A percentile compares a stretch with the other conserved stretches of the same genome.
phyloP scores from a whole-genome alignment of 1,284 basidiomycete genomes.

The Ustanciosporium gigantosporum region DNA sequence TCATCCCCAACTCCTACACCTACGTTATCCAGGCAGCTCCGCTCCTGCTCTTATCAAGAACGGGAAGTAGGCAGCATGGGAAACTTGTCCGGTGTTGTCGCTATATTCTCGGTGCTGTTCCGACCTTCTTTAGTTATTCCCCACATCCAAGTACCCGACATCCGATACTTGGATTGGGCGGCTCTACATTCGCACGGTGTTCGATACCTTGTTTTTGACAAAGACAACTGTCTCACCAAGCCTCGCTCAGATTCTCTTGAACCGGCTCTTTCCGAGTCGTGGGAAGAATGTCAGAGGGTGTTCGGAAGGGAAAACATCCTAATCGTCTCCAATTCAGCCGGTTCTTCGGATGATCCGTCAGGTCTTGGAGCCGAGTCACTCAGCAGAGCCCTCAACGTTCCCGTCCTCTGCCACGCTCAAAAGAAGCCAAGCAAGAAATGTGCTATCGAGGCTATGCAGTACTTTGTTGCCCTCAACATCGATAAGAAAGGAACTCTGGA shows the following conservation, averaged over 20 bases:
- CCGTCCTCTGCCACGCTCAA: constrained; percentile 76
- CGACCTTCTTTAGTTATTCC: constrained; percentile 77
- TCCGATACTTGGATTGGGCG: constrained; percentile 83
- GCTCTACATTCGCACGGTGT: constrained; percentile 77
- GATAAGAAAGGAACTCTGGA: constrained; percentile 48
- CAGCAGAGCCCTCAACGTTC: constrained; percentile 73
- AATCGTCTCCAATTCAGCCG: constrained; percentile 92
- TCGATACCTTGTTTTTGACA: constrained; percentile 87
- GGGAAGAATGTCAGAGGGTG: constrained; percentile 72
- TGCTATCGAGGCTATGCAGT: constrained; percentile 70
- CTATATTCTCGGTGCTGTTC: constrained; percentile 73
- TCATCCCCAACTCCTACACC: neutral
- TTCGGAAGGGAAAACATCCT: constrained; percentile 82
- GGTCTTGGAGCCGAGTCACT: constrained; percentile 87
- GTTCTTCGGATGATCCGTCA: constrained; percentile 77
- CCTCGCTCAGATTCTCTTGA: constrained; percentile 54
- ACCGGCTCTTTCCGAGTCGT: constrained; percentile 68
- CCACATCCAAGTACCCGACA: constrained; percentile 74
- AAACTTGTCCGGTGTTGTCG: constrained; percentile 76
- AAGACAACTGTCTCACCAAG: constrained; percentile 83
- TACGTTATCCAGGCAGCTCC: too few species aligned
- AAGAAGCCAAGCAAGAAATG: constrained; percentile 75
- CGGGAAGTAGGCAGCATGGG: constrained; percentile 11
- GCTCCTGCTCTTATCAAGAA: too few species aligned
- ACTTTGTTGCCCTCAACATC: constrained; percentile 63